Conservation (phyloP, 257 asterid species). For the Solanum stenotomum region DNA sequence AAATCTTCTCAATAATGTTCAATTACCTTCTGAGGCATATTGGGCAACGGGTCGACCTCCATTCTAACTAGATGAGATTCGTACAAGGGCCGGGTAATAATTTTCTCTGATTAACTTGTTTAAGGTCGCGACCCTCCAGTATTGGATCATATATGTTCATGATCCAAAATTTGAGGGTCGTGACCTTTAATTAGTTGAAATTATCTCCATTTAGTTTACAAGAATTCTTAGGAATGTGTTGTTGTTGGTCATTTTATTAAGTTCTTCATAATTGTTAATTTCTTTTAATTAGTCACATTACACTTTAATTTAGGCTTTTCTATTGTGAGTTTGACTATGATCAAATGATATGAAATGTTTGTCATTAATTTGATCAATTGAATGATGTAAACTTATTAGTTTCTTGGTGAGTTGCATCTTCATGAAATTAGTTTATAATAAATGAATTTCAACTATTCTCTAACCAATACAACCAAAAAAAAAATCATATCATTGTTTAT, state of each 20-base stretch:
- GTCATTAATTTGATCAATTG: neutral
- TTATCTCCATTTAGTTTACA: neutral
- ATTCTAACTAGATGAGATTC: constrained; percentile 5
- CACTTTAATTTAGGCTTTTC: neutral
- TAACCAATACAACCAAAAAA: neutral
- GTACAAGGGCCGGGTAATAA: neutral
- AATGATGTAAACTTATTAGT: neutral
- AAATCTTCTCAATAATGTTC: constrained; percentile 22
- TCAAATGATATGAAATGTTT: neutral
- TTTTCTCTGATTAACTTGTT: neutral
- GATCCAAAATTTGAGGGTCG: neutral
- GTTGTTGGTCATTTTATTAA: neutral
- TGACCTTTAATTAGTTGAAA: neutral
- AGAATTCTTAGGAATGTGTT: neutral
- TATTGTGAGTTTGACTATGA: constrained; percentile 2
- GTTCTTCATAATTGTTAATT: neutral
- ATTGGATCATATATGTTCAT: neutral
- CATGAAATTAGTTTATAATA: neutral
- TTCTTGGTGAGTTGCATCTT: neutral
- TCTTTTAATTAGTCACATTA: neutral
- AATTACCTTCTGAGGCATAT: constrained; percentile 23
- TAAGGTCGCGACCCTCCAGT: neutral
- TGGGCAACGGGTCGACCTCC: constrained; percentile 40
- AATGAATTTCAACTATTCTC: neutral
- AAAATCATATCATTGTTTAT: neutral